phyloP scores from a whole-genome alignment of 352 stramenopile genomes.

The Phytophthora podocarpi region DNA sequence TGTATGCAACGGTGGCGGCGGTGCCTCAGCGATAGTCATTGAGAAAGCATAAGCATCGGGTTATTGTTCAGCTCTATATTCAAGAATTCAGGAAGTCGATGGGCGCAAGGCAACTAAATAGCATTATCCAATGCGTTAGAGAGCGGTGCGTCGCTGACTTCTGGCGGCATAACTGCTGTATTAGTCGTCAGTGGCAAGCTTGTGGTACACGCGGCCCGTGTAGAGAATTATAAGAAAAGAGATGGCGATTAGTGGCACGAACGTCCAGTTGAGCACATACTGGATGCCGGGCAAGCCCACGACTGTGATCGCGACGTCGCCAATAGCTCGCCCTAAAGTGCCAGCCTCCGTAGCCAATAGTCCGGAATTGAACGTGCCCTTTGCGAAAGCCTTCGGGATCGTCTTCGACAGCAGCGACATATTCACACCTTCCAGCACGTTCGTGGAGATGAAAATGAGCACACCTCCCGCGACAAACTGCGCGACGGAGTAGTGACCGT shows the following conservation, averaged over 20 bases:
- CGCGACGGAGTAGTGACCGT: constrained; percentile 78
- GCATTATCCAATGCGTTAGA: constrained; percentile 7
- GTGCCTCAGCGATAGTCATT: constrained; percentile 94
- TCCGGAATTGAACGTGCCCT: constrained; percentile 95
- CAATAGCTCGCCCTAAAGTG: constrained; percentile 88
- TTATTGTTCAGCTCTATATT: constrained; percentile 12
- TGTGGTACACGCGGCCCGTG: constrained; percentile 72
- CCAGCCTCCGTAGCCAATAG: constrained; percentile 93
- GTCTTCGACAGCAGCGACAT: constrained; percentile 94
- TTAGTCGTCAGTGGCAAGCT: constrained; percentile 67
- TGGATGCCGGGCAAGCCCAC: constrained; percentile 80
- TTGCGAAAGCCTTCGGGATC: constrained; percentile 92
- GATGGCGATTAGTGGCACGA: constrained; percentile 65
- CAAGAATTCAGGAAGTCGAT: constrained; percentile 19
- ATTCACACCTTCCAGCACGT: constrained; percentile 94
- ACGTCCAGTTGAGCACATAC: constrained; percentile 88
- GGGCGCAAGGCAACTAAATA: not conserved
- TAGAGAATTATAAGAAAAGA: constrained; percentile 68
- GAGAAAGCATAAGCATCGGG: constrained; percentile 54
- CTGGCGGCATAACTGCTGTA: not conserved
- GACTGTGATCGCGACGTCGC: constrained; percentile 86
- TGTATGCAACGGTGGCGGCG: constrained; percentile 98
- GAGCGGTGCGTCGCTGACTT: constrained; percentile 3
- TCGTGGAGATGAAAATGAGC: constrained; percentile 93
- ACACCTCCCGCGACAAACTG: constrained; percentile 91